Evolutionary conservation across 2,329 filamentous ascomycete genomes (phyloP), one percentile per base, ranked within the genome.

Genomic region (Colletotrichum gloeosporioides): DNA sequence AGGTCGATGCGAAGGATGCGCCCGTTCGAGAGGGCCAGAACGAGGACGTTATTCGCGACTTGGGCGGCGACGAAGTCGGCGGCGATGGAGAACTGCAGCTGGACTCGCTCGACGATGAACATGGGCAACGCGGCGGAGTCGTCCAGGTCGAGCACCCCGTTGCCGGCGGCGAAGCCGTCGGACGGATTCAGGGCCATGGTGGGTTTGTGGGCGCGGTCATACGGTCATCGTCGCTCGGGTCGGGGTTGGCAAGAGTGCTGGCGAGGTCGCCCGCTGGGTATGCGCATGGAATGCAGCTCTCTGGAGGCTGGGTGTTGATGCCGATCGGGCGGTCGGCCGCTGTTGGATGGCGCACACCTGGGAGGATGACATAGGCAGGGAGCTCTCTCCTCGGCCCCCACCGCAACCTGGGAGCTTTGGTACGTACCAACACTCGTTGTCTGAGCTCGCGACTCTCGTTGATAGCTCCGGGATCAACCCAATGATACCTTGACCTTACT

Each of bases 41-140:
- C 93, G 73, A 99, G 91, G 77, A 99, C 96, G 88, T 99, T 98
- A 86, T 99, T 99, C 78, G 96, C 96, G 72, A 99, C 96, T 85
- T 98, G 96, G 55, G 96, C 96, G 22, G 97, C 96, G 64, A 98
- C 97, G 83, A 99, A 99, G 85, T 98, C 95, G 79, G 96, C 96
- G 3, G 96, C 95, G 81, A 99, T 94, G 76, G 95, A 94, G 89
- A 99, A 99, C 84, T 97, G 95, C 78, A 99, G 92, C 88, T 98
- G 94, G 53, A 99, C 97, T 78, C 92, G 93, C 86, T 98, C 95
- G 83, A 99, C 93, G 83, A 97, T 95, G 89, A 99, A 99, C 86
- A 99, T 98, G 80, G 96, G 96, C 75, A 96, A 88, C 72, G 93
- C 89, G 80, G 93, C 89, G 80, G 93, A 91, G 78, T 91, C 88